A percentile compares a stretch with the other conserved stretches of the same genome.
Conservation (phyloP, 805 yeast species). For the Barnettozyma californica region DNA sequence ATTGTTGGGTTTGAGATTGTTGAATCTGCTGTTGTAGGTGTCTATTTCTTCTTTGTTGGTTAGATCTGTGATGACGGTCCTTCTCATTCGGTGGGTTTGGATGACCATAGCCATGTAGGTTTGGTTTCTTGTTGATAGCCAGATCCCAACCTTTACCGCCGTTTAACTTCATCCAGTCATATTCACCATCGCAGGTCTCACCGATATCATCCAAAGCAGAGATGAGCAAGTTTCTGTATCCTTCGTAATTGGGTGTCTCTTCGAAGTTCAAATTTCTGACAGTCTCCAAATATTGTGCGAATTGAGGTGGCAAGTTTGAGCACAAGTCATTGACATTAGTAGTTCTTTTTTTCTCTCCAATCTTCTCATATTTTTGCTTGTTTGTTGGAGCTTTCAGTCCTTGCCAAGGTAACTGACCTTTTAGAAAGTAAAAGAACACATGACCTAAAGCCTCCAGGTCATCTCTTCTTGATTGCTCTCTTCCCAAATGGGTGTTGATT, state of each 20-base stretch:
- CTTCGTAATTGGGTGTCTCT: conserved; percentile 74
- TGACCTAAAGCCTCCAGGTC: conserved; percentile 80
- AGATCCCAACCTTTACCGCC: conserved; percentile 83
- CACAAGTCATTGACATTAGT: conserved; percentile 58
- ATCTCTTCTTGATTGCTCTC: conserved; percentile 80
- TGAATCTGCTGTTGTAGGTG: conserved; percentile 24
- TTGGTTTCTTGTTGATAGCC: conserved; percentile 67
- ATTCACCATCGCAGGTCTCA: conserved; percentile 58
- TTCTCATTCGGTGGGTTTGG: conserved; percentile 45
- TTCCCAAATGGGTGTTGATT: conserved; percentile 79
- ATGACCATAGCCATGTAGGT: conserved; percentile 77
- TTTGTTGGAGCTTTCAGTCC: conserved; percentile 87
- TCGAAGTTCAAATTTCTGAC: conserved; percentile 70
- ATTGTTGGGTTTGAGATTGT: conserved; percentile 18
- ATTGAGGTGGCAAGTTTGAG: conserved; percentile 62
- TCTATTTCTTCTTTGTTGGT: conserved; percentile 26
- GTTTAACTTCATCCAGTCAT: conserved; percentile 79
- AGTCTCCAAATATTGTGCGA: conserved; percentile 66
- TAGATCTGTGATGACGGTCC: conserved; percentile 24
- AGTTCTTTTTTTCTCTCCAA: conserved; percentile 73
- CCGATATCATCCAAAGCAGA: conserved; percentile 53
- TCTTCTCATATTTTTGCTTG: conserved; percentile 76
- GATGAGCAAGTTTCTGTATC: conserved; percentile 55
- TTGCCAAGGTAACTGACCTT: conserved; percentile 86
- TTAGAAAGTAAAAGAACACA: conserved; percentile 71